A percentile compares a stretch with the other conserved stretches of the same genome.
Conservation (phyloP, 352 stramenopile genomes). For the Thalassiosira pacifica region DNA sequence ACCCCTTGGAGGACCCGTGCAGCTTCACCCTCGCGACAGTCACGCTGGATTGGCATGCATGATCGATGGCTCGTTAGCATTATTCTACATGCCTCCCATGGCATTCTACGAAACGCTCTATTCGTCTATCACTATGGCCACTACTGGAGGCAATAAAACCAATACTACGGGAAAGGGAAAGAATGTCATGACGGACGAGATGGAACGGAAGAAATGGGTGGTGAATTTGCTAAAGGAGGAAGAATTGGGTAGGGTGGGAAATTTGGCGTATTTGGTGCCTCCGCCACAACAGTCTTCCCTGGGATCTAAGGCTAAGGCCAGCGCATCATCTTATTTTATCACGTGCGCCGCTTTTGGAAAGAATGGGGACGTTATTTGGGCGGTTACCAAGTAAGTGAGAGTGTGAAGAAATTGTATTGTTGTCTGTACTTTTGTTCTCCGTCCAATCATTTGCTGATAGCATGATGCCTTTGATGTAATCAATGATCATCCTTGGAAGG, state of each 20-base stretch:
- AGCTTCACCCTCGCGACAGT: constrained; percentile 72
- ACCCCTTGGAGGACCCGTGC: constrained; percentile 59
- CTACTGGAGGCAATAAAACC: not conserved
- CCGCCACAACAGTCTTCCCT: not conserved
- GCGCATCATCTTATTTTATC: constrained; percentile 60
- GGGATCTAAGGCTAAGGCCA: not conserved
- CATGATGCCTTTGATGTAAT: not conserved
- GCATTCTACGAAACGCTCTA: constrained; percentile 57
- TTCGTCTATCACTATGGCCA: not conserved
- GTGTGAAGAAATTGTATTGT: constrained; percentile 35
- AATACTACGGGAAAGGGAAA: constrained; percentile 14
- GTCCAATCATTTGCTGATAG: not conserved
- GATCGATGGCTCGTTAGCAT: constrained; percentile 69
- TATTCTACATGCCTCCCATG: constrained; percentile 66
- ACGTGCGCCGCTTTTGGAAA: constrained; percentile 73
- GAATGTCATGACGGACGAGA: constrained; percentile 21
- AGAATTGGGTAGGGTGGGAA: constrained; percentile 24
- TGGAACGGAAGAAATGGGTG: constrained; percentile 26
- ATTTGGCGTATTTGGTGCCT: constrained; percentile 40
- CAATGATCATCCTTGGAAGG: not conserved
- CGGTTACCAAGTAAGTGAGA: constrained; percentile 68
- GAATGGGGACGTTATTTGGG: constrained; percentile 71
- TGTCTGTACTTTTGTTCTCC: not conserved
- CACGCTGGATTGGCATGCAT: constrained; percentile 71
- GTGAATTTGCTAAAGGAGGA: constrained; percentile 36